Base-by-base conservation (phyloP, 73 alveolate genomes). In the Urostyla sp. region DNA sequence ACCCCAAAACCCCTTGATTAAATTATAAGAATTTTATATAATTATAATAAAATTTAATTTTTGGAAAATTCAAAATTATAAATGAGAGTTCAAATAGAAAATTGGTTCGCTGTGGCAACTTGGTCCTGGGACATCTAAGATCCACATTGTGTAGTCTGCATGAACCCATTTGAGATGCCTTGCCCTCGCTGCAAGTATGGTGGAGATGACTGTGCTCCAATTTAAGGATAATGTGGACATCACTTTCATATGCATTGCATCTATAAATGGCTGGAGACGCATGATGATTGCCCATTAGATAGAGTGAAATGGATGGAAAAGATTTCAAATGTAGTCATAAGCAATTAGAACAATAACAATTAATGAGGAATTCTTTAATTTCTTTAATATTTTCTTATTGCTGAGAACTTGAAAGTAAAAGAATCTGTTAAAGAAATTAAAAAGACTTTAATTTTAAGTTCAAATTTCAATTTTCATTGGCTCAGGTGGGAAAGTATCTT, bases 201-300 rank as follows among this genome's bases (percentile, higher is more conserved):
- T 13, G 96, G 96, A 0, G 96, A 90, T 60, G 96, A 90, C 54
- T 90, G 96, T 44, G 94, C 96, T 31, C 96, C 96, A 3, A 90
- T 90, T 30, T 85, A 90, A 75, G 96, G 96, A 13, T 63, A 85
- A 51, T 90, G 96, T 67, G 91, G 92, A 0, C 96, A 90, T 72
- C 78, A 85, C 59, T 90, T 90, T 66, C 96, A 90, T 59, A 78
- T 90, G 77, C 96, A 90, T 79, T 90, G 96, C 59, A 90, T 90
- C 58, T 90, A 85, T 58, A 90, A 90, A 66, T 90, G 96, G 96
- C 63, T 85, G 0, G 96, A 90, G 46, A 90, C 94, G 28, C 86
- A 88, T 58, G 96, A 90, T 85, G 90, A 85, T 59, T 90, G 96
- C 54, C 96, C 96, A 40, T 72, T 90, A 51, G 91, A 82, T 59